These are phyloP conservation scores for Aureobasidium sp. DNA, from an alignment of 2,329 filamentous ascomycete genomes.

Conservation along the genomic window DNA sequence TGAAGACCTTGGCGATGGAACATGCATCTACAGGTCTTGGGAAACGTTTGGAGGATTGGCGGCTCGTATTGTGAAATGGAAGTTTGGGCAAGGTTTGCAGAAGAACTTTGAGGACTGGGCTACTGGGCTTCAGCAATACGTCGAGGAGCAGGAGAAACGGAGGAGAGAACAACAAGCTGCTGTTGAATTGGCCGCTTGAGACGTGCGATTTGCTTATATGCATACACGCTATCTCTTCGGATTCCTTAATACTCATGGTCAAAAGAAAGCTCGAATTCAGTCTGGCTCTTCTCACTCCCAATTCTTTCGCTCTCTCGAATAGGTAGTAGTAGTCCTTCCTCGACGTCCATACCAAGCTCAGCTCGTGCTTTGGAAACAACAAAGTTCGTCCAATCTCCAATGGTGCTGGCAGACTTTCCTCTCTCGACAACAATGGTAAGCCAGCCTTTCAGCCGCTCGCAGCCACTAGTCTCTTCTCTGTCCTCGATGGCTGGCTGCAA, in stretches of 20 bases:
- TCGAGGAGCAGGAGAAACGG: slow-evolving; percentile 27
- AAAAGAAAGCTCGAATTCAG: too few relatives aligned
- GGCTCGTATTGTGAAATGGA: slow-evolving; percentile 37
- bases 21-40: slow-evolving; percentile 37
- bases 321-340: neutral
- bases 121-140: slow-evolving; percentile 35
- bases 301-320: neutral
- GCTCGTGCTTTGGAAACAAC: neutral
- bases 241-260: neutral
- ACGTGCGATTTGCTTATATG: too few relatives aligned
- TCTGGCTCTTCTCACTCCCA: neutral
- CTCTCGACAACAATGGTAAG: too few relatives aligned
- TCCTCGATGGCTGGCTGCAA: neutral
- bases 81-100: slow-evolving; percentile 33
- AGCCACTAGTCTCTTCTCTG: neutral
- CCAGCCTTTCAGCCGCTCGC: too few relatives aligned
- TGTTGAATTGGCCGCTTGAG: slow-evolving; percentile 10
- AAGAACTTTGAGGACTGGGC: slow-evolving; percentile 37
- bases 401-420: neutral
- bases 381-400: neutral
- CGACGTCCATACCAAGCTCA: neutral
- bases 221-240: too few relatives aligned
- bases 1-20: slow-evolving; percentile 31
- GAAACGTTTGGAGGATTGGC: slow-evolving; percentile 38
- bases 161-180: neutral